These are phyloP conservation scores for Dichotomopilus funicola DNA, from an alignment of 2,329 filamentous ascomycete species.

Conservation along the genomic window DNA sequence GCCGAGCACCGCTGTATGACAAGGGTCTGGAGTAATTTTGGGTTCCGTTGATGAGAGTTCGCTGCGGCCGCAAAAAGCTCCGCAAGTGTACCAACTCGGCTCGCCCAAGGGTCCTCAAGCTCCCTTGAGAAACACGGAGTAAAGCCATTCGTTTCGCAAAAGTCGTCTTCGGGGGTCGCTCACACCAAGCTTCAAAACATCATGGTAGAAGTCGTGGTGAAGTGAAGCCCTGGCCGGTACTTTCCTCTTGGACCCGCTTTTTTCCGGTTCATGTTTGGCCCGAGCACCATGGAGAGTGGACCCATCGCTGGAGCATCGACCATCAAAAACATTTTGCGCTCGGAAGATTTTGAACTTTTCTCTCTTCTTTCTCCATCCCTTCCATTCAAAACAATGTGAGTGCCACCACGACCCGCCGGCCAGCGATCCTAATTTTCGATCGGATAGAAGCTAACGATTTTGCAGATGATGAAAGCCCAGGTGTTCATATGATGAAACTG, in stretches of 20 bases:
- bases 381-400: conserved; percentile 98
- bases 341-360: conserved; percentile 30
- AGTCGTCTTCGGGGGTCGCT: not conserved
- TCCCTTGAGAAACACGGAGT: conserved; percentile 15
- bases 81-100: not conserved
- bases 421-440: too few relatives aligned
- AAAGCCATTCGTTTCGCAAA: conserved; percentile 17
- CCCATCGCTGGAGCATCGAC: conserved; percentile 5
- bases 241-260: conserved; percentile 1
- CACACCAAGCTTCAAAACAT: not conserved
- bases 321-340: conserved; percentile 26
- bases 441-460: conserved; percentile 10
- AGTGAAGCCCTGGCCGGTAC: not conserved
- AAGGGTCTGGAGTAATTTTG: conserved; percentile 1
- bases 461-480: conserved; percentile 98
- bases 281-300: conserved; percentile 12
- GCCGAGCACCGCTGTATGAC: conserved; percentile 7
- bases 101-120: conserved; percentile 11
- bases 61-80: not conserved
- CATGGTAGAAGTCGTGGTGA: not conserved
- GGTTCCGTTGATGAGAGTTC: not conserved
- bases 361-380: conserved; percentile 64
- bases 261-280: conserved; percentile 14
- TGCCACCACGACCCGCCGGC: conserved; percentile 26
- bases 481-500: conserved; percentile 86